A percentile compares a stretch with the other conserved stretches of the same genome.
phyloP scores from a whole-genome alignment of 2,329 filamentous ascomycete species.

The Ophiocordyceps camponoti-saundersi region DNA sequence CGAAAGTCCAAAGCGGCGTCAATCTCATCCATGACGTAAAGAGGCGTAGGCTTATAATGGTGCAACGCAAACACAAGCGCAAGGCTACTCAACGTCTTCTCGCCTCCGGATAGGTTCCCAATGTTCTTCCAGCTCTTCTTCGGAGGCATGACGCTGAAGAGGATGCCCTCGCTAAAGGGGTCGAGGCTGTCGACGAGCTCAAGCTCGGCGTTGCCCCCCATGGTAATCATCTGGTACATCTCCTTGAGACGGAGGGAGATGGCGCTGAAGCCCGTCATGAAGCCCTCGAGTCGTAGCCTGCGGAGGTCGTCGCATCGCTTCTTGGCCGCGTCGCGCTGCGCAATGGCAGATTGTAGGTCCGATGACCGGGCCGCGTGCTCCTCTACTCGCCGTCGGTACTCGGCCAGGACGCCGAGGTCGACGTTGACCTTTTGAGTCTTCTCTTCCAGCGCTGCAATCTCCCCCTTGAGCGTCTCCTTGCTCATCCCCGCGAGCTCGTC shows the following conservation, averaged over 20 bases:
- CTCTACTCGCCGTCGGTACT: conserved; percentile 73
- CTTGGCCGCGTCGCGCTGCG: conserved; percentile 71
- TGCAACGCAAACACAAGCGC: conserved; percentile 96
- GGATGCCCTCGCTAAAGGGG: conserved; percentile 89
- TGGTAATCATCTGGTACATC: conserved; percentile 99
- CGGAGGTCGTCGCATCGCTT: conserved; percentile 85
- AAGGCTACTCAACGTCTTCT: conserved; percentile 88
- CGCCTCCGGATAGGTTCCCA: conserved; percentile 82
- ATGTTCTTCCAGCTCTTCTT: conserved; percentile 99
- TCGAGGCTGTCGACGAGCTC: conserved; percentile 93
- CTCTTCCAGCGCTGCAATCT: conserved; percentile 45
- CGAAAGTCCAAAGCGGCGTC: conserved; percentile 94
- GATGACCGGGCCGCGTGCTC: conserved; percentile 69
- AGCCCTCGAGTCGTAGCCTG: conserved; percentile 77
- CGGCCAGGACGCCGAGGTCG: conserved; percentile 73
- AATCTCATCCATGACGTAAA: conserved; percentile 99
- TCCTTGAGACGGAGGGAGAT: conserved; percentile 94
- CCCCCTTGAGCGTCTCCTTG: conserved; percentile 41
- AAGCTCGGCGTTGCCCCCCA: conserved; percentile 95
- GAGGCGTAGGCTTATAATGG: conserved; percentile 90
- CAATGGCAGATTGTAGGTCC: conserved; percentile 65
- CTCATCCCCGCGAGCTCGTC: conserved; percentile 52
- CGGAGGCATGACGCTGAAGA: conserved; percentile 97
- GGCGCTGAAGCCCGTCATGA: conserved; percentile 93
- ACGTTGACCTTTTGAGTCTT: conserved; percentile 73